Evolutionary conservation across 2,329 filamentous ascomycete species (phyloP).

Genomic region (Hypoxylon sp.): DNA sequence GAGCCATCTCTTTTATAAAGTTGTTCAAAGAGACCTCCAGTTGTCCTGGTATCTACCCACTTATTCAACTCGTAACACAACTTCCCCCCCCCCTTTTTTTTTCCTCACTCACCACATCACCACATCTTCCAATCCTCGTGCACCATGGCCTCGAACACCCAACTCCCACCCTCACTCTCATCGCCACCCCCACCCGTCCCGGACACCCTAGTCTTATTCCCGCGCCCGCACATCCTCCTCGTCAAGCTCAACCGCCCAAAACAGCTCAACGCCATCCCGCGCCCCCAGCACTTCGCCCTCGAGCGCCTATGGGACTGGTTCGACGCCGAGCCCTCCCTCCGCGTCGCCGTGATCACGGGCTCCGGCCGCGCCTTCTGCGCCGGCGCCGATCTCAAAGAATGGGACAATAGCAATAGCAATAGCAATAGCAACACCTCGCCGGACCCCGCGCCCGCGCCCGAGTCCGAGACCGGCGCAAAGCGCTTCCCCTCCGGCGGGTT

Average conservation of each 20-base stretch:
- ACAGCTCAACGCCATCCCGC: constrained; percentile 71
- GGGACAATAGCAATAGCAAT: constrained; percentile 62
- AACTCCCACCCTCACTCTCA: constrained; percentile 52
- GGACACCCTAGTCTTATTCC: constrained; percentile 64
- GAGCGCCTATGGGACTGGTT: constrained; percentile 71
- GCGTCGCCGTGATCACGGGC: constrained; percentile 75
- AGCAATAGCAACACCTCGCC: constrained; percentile 6
- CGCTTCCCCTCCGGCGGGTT: constrained; percentile 68
- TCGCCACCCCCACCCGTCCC: constrained; percentile 60
- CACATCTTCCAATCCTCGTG: not conserved
- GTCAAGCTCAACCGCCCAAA: constrained; percentile 72
- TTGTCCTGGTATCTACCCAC: not conserved
- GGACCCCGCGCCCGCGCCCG: not conserved
- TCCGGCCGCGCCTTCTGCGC: constrained; percentile 76
- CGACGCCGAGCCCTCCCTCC: constrained; percentile 72
- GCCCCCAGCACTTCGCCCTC: constrained; percentile 65
- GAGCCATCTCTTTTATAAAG: not conserved
- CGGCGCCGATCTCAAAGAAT: constrained; percentile 78
- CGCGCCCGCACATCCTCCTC: constrained; percentile 68
- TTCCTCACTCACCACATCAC: constrained; percentile 1
- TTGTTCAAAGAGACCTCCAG: not conserved
- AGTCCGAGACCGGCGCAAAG: not conserved
- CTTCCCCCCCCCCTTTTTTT: constrained; percentile 5
- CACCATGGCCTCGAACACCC: constrained; percentile 29
- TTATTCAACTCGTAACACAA: not conserved